Percentiles rank a stretch among this genome's conserved stretches.
Evolutionary conservation across 1,284 basidiomycete species (phyloP).

Genomic region (Psilocybe mexicana): DNA sequence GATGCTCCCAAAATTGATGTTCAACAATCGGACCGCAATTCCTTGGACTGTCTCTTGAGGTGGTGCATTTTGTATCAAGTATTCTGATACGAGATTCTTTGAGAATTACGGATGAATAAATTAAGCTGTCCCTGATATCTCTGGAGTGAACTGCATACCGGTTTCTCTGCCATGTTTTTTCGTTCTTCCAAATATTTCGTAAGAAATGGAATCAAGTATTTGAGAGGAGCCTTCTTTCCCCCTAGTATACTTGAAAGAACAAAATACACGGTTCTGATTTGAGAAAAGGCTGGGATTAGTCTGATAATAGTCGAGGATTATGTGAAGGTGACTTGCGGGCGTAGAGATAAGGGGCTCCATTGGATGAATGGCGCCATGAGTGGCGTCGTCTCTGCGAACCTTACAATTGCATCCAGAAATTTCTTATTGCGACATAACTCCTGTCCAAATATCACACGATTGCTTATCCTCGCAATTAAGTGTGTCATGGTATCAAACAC

Average conservation of each 20-base stretch:
- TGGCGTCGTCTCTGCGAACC: slow-evolving; percentile 32
- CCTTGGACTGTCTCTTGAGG: slow-evolving; percentile 31
- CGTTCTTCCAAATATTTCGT: slow-evolving; percentile 25
- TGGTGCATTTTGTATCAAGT: slow-evolving; percentile 29
- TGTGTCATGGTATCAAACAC: slow-evolving; percentile 40
- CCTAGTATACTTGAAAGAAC: slow-evolving; percentile 30
- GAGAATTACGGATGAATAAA: background rate
- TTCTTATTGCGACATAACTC: slow-evolving; percentile 41
- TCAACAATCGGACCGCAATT: slow-evolving; percentile 34
- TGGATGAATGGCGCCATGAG: slow-evolving; percentile 32
- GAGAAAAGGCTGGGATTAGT: background rate
- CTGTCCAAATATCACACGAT: slow-evolving; percentile 46
- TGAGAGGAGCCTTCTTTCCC: slow-evolving; percentile 30
- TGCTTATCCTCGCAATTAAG: slow-evolving; percentile 44
- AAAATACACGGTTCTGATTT: slow-evolving; percentile 29
- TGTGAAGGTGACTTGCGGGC: slow-evolving; percentile 26
- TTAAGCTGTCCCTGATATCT: background rate
- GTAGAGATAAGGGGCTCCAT: slow-evolving; percentile 33
- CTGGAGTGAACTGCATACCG: slow-evolving; percentile 19
- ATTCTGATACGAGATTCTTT: slow-evolving; percentile 30
- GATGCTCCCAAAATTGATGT: slow-evolving; percentile 39
- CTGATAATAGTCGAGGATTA: background rate
- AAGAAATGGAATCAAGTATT: slow-evolving; percentile 29
- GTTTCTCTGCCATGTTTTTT: slow-evolving; percentile 25
- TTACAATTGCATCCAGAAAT: slow-evolving; percentile 35